Evolutionary conservation across 2,329 filamentous ascomycete species (phyloP).

Genomic region (Fusarium ramigenum): DNA sequence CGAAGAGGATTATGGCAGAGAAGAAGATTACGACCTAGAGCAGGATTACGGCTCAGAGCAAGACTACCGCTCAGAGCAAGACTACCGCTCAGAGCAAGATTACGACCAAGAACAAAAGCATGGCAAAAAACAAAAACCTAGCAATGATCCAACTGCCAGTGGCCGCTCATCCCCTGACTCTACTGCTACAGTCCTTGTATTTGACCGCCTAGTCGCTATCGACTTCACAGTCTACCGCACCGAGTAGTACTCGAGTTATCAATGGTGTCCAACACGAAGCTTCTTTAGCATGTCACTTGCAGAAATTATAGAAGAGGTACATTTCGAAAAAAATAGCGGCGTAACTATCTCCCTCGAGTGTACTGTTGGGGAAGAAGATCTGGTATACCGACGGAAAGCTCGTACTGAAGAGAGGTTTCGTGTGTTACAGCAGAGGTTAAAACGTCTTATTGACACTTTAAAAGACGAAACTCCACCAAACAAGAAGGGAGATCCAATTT

Average conservation of each 20-base stretch:
- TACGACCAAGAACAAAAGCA: background rate
- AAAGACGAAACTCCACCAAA: background rate
- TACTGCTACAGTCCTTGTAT: background rate
- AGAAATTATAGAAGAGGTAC: background rate
- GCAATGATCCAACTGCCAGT: background rate
- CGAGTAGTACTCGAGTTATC: background rate
- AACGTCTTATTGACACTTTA: background rate
- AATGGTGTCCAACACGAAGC: background rate
- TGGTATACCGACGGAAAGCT: background rate
- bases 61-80: background rate
- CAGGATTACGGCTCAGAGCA: background rate
- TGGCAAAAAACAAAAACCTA: background rate
- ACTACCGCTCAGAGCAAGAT: background rate
- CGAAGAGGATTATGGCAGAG: background rate
- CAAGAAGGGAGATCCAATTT: background rate
- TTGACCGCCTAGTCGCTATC: background rate
- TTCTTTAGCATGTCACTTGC: background rate
- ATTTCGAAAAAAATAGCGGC: background rate
- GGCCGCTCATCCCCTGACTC: background rate
- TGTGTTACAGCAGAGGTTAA: background rate
- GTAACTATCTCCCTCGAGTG: background rate
- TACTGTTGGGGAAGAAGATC: background rate
- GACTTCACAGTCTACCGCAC: background rate
- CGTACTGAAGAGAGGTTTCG: background rate
- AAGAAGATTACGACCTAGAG: background rate